Evolutionary conservation across 2,329 filamentous ascomycete genomes (phyloP).

Genomic region (Aureobasidium sp.): DNA sequence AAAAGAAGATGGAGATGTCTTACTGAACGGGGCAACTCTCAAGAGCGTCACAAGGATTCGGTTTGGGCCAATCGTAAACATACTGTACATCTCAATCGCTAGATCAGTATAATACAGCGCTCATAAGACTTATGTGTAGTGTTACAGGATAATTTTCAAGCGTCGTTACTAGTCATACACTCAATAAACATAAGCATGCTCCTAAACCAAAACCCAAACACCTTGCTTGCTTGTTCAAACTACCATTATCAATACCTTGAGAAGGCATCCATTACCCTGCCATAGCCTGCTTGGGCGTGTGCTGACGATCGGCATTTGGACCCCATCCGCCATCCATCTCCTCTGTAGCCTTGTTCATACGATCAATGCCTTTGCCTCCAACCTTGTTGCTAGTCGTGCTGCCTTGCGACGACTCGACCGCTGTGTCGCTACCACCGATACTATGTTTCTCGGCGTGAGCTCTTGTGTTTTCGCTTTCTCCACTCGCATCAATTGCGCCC

Average conservation of each 20-base stretch:
- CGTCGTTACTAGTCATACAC: neutral
- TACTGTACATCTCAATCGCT: no score
- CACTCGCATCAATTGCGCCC: constrained; percentile 6
- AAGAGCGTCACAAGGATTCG: no score
- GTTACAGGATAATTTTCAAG: neutral
- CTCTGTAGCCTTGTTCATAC: neutral
- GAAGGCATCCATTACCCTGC: neutral
- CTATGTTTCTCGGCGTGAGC: neutral
- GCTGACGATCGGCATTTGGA: constrained; percentile 1
- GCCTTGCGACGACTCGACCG: neutral
- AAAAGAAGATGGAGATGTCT: no score
- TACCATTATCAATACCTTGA: neutral
- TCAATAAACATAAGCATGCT: neutral
- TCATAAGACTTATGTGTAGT: neutral
- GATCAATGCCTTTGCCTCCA: neutral
- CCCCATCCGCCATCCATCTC: neutral
- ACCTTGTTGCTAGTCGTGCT: neutral
- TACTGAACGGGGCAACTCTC: no score
- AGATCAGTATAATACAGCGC: no score
- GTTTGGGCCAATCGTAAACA: no score
- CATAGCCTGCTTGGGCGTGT: neutral
- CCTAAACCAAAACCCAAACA: neutral
- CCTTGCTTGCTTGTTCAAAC: neutral
- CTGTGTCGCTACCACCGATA: constrained; percentile 2
- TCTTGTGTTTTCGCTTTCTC: neutral